These are phyloP conservation scores for Cutaneotrichosporon dermatis DNA, from an alignment of 1,284 basidiomycete species.

Conservation along the genomic window DNA sequence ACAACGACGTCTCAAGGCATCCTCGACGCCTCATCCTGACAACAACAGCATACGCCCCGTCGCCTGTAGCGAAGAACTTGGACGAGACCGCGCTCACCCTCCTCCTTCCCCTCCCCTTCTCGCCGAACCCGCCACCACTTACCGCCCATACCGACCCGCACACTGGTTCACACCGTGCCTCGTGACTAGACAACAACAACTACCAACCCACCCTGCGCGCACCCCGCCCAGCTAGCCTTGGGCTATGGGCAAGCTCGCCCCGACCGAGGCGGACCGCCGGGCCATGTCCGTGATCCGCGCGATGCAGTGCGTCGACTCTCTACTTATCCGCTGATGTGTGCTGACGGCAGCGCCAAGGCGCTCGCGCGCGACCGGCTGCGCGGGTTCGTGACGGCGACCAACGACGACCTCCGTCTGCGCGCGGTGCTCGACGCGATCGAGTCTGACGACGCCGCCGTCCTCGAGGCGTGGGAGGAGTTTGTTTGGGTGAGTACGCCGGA, in stretches of 20 bases:
- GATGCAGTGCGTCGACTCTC: conserved; percentile 9
- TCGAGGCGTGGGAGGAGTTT: conserved; percentile 16
- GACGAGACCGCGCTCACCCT: too few species aligned
- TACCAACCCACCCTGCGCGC: not conserved
- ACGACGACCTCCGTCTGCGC: conserved; percentile 12
- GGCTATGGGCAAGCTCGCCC: conserved; percentile 12
- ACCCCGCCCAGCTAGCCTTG: too few species aligned
- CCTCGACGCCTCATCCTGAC: too few species aligned
- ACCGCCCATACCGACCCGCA: too few species aligned
- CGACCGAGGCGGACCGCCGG: conserved; percentile 5
- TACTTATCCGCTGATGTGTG: too few species aligned
- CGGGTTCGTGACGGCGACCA: not conserved
- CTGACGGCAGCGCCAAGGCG: conserved; percentile 2
- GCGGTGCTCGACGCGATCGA: conserved; percentile 8
- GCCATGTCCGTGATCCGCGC: conserved; percentile 9
- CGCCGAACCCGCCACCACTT: too few species aligned
- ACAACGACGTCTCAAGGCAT: too few species aligned
- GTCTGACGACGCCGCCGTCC: not conserved
- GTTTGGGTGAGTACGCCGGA: conserved; percentile 6
- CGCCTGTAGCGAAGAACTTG: too few species aligned
- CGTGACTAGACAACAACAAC: not conserved
- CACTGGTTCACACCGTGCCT: too few species aligned
- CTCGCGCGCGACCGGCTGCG: conserved; percentile 2
- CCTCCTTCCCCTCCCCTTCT: too few species aligned
- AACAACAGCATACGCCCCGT: too few species aligned